phyloP scores from a whole-genome alignment of 192 early-diverging fungal species.

The Backusella mclennaniae region DNA sequence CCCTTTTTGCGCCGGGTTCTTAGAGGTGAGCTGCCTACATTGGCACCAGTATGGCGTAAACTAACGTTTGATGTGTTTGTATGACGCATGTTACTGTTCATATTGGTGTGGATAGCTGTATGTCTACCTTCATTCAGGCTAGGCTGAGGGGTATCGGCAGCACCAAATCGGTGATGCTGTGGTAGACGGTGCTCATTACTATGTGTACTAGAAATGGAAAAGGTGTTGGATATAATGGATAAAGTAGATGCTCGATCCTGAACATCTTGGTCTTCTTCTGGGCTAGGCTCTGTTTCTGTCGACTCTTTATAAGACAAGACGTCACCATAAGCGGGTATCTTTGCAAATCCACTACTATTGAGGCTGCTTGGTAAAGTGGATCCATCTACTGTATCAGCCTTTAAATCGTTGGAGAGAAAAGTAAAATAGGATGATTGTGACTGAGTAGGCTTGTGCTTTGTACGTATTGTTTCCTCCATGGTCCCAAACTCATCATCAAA shows the following conservation, averaged over 20 bases:
- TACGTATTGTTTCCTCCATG: neutral
- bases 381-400: neutral
- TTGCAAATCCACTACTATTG: constrained; percentile 24
- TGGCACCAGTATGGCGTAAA: neutral
- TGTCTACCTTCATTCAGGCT: constrained; percentile 10
- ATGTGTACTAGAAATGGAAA: neutral
- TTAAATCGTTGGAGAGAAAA: constrained; percentile 6
- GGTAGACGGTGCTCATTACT: neutral
- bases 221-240: constrained; percentile 13
- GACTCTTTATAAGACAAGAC: neutral
- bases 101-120: neutral
- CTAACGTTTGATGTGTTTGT: neutral
- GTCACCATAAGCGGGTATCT: neutral
- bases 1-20: neutral
- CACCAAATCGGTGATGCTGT: neutral
- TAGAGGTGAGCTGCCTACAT: neutral
- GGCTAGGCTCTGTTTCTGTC: neutral
- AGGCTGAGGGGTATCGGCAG: neutral
- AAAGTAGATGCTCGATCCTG: constrained; percentile 6
- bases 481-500: constrained; percentile 28
- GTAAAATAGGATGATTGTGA: constrained; percentile 29
- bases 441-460: constrained; percentile 7
- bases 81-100: neutral
- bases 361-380: constrained; percentile 14
- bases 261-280: constrained; percentile 11